These are phyloP conservation scores for Xylariaceae sp. DNA, from an alignment of 2,329 filamentous ascomycete species.

Conservation along the genomic window DNA sequence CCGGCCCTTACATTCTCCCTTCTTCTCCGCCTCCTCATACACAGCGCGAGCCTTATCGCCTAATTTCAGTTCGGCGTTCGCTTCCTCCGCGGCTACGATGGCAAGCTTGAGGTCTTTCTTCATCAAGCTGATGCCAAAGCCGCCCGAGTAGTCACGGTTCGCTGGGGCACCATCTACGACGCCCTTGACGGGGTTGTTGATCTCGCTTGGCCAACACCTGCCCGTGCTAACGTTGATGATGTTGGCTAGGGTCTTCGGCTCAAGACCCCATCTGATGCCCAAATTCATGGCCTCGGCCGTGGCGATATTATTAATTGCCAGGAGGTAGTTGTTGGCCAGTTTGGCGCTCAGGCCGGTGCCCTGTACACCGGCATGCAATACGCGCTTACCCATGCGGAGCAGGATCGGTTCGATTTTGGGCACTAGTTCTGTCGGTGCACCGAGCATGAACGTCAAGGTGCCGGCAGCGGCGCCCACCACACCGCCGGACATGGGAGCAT, in stretches of 20 bases:
- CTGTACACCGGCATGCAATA: conserved; percentile 80
- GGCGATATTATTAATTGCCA: conserved; percentile 86
- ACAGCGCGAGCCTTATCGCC: conserved; percentile 59
- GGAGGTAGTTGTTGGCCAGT: conserved; percentile 93
- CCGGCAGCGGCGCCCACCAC: conserved; percentile 86
- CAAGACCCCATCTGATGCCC: conserved; percentile 57
- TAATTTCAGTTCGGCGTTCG: conserved; percentile 61
- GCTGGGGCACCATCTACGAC: conserved; percentile 75
- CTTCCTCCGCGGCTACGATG: conserved; percentile 65
- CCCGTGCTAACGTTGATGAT: conserved; percentile 94
- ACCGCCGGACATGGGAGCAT: conserved; percentile 95
- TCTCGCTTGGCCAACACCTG: conserved; percentile 91
- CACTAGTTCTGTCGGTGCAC: conserved; percentile 58
- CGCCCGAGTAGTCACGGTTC: conserved; percentile 69
- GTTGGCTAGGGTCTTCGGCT: conserved; percentile 64
- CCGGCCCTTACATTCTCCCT: conserved; percentile 59
- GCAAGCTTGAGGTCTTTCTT: conserved; percentile 74
- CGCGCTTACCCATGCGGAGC: conserved; percentile 77
- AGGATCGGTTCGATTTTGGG: conserved; percentile 65
- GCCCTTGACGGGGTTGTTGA: conserved; percentile 91
- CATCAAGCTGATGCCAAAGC: conserved; percentile 76
- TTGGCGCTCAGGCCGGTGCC: conserved; percentile 87
- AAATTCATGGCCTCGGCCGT: conserved; percentile 64
- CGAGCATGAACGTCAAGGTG: conserved; percentile 94
- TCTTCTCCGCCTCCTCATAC: conserved; percentile 62